Conservation (phyloP, 2,329 filamentous ascomycete species). For the Periconia macrospinosa region DNA sequence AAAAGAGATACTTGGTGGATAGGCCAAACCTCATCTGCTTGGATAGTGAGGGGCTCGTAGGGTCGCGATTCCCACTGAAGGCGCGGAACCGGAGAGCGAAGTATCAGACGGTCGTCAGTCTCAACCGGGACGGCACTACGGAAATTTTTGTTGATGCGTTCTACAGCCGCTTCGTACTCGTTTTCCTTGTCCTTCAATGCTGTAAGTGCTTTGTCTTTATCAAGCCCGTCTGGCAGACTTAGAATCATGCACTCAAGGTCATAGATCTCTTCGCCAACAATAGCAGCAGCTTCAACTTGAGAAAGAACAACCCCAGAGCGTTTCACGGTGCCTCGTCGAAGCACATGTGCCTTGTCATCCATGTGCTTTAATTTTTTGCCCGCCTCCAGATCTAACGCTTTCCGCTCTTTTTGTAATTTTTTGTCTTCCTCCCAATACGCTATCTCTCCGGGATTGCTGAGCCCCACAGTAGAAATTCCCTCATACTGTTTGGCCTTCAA, state of each 20-base stretch:
- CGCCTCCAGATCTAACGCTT: not conserved
- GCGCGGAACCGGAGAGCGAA: slow-evolving; percentile 24
- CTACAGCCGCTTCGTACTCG: slow-evolving; percentile 11
- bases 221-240: slow-evolving; percentile 17
- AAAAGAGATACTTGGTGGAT: slow-evolving; percentile 60
- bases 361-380: not conserved
- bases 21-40: slow-evolving; percentile 68
- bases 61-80: slow-evolving; percentile 67
- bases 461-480: slow-evolving; percentile 22
- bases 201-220: slow-evolving; percentile 27
- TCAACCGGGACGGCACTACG: slow-evolving; percentile 8
- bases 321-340: slow-evolving; percentile 5
- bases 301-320: not conserved
- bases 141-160: slow-evolving; percentile 7
- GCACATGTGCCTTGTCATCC: slow-evolving; percentile 3
- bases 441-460: slow-evolving; percentile 14
- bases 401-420: not conserved
- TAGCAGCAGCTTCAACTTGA: slow-evolving; percentile 18
- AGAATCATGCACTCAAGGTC: slow-evolving; percentile 30
- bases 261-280: slow-evolving; percentile 31
- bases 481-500: slow-evolving; percentile 21
- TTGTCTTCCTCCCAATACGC: slow-evolving; percentile 8
- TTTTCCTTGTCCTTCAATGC: slow-evolving; percentile 48
- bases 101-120: slow-evolving; percentile 31
- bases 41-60: slow-evolving; percentile 68